phyloP scores from a whole-genome alignment of 2,329 filamentous ascomycete species.

The Dothistroma pini region DNA sequence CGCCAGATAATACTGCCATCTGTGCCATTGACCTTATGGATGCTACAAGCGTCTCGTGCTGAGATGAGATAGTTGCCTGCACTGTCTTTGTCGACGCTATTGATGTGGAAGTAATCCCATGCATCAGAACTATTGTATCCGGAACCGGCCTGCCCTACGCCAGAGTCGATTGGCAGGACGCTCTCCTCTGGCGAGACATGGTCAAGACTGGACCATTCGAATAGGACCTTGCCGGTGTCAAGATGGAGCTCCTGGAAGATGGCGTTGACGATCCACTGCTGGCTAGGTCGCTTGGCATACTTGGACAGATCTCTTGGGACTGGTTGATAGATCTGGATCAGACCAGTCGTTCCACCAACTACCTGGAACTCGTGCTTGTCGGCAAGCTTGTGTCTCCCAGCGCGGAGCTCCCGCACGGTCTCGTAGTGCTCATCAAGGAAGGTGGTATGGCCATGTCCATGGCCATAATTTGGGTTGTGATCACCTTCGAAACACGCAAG shows the following conservation, averaged over 20 bases:
- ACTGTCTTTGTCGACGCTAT: conserved; percentile 47
- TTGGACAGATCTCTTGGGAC: conserved; percentile 37
- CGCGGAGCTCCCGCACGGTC: conserved; percentile 51
- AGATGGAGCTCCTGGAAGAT: conserved; percentile 41
- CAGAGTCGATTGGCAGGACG: conserved; percentile 41
- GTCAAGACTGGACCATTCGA: conserved; percentile 36
- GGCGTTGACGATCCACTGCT: conserved; percentile 16
- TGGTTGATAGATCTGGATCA: conserved; percentile 54
- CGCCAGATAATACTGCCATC: conserved; percentile 46
- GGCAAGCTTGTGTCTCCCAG: conserved; percentile 44
- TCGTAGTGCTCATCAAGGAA: conserved; percentile 55
- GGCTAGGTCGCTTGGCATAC: conserved; percentile 8
- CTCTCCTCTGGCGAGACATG: conserved; percentile 26
- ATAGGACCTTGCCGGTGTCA: conserved; percentile 34
- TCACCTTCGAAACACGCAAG: conserved; percentile 55
- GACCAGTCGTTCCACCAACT: conserved; percentile 50
- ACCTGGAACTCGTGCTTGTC: conserved; percentile 54
- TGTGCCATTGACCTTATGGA: conserved; percentile 44
- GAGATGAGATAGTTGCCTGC: conserved; percentile 46
- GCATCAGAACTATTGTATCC: conserved; percentile 31
- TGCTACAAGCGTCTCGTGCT: conserved; percentile 38
- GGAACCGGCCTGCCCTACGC: conserved; percentile 22
- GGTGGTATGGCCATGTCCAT: conserved; percentile 53
- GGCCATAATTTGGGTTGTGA: conserved; percentile 50
- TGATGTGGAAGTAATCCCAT: conserved; percentile 48